Conservation (phyloP, 352 stramenopile species). For the Globisporangium nodosum region DNA sequence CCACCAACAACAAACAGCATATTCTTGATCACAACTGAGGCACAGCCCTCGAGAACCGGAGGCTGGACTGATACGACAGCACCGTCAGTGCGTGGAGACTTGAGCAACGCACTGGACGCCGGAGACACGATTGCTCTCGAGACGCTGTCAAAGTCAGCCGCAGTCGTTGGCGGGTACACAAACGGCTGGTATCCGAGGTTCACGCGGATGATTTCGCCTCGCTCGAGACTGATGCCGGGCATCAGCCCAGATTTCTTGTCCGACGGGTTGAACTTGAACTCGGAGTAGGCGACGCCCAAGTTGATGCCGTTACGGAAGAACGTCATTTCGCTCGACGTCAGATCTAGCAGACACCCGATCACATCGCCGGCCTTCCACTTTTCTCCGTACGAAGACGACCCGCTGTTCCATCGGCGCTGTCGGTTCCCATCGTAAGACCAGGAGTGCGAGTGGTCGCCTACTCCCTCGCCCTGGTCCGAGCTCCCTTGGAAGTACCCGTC, state of each 20-base stretch:
- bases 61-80: constrained; percentile 10
- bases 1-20: constrained; percentile 79
- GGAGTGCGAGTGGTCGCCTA: constrained; percentile 88
- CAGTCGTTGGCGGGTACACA: constrained; percentile 55
- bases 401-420: constrained; percentile 89
- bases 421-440: constrained; percentile 93
- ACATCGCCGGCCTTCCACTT: constrained; percentile 91
- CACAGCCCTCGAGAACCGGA: constrained; percentile 43
- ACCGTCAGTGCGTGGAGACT: constrained; percentile 13
- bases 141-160: constrained; percentile 61
- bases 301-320: constrained; percentile 89
- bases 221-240: constrained; percentile 83
- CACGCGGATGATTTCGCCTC: constrained; percentile 82
- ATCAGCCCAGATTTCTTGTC: constrained; percentile 69
- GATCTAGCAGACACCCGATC: constrained; percentile 87
- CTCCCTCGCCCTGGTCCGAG: constrained; percentile 88
- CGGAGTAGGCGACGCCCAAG: constrained; percentile 69
- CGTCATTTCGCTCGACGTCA: constrained; percentile 74
- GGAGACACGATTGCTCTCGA: constrained; percentile 44
- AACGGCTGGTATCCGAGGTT: constrained; percentile 83
- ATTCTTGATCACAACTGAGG: constrained; percentile 48
- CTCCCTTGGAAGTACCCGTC: constrained; percentile 89
- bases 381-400: constrained; percentile 82
- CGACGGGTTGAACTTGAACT: constrained; percentile 39
- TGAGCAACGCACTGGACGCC: constrained; percentile 32